Evolutionary conservation across 257 asterid genomes (phyloP).

Genomic region (Gardenia jasminoides): DNA sequence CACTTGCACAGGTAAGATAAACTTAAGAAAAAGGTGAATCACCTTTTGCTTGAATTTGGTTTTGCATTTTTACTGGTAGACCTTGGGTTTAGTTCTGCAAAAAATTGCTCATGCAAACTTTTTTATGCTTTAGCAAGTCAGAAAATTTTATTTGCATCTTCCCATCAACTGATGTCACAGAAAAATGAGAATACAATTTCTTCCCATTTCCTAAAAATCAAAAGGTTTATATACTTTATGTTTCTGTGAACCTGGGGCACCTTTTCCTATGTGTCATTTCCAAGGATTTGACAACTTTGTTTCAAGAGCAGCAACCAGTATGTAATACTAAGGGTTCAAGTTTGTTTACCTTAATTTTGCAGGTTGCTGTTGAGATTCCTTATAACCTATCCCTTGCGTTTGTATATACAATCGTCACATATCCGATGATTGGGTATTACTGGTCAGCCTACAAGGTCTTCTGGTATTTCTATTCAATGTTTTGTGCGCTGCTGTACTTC

Average conservation of each 20-base stretch:
- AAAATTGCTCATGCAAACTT: neutral
- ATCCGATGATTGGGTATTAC: constrained; percentile 60
- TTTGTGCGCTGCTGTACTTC: constrained; percentile 49
- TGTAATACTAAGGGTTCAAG: neutral
- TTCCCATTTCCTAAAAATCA: no score
- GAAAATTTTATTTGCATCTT: no score
- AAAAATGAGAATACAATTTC: no score
- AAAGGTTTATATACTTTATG: no score
- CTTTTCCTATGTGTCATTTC: neutral
- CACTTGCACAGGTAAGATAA: constrained; percentile 47
- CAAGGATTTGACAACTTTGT: no score
- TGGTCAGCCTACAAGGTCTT: constrained; percentile 47
- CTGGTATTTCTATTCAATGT: constrained; percentile 47
- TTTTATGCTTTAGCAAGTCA: no score
- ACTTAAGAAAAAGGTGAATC: neutral
- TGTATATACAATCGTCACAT: constrained; percentile 42
- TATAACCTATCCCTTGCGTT: constrained; percentile 46
- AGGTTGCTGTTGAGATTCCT: constrained; percentile 58
- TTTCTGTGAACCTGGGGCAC: no score
- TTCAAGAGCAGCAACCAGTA: neutral
- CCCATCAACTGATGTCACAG: no score
- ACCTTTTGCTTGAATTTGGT: neutral
- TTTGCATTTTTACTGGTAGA: no score
- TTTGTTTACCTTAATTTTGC: neutral
- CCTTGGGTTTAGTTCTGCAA: neutral